A percentile compares a stretch with the other conserved stretches of the same genome.
These are phyloP conservation scores for Elaeis guineensis DNA, from an alignment of 176 grass and related monocot genomes.

Conservation along the genomic window DNA sequence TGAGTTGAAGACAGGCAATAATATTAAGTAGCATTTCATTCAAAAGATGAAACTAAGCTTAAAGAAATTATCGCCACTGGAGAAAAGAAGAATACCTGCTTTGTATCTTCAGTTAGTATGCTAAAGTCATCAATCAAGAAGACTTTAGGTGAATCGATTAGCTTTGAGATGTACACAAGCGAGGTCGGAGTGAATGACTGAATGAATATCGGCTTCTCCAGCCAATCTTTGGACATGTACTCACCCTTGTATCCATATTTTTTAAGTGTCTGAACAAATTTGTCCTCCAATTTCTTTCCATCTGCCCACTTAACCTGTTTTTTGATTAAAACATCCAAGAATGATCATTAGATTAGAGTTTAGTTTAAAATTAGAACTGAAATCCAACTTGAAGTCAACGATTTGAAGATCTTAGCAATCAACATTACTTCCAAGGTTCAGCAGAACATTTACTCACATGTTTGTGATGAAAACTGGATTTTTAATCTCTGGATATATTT, in stretches of 20 bases:
- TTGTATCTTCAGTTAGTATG: conserved; percentile 42
- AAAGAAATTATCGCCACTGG: too few relatives aligned
- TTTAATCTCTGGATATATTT: conserved; percentile 56
- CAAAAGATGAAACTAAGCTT: too few relatives aligned
- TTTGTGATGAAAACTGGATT: conserved; percentile 44
- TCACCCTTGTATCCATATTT: conserved; percentile 41
- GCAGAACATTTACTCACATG: neutral
- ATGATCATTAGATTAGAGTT: too few relatives aligned
- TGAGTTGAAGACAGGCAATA: too few relatives aligned
- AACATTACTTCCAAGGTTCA: too few relatives aligned
- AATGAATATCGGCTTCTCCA: conserved; percentile 25
- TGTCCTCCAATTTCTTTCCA: conserved; percentile 50
- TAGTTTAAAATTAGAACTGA: too few relatives aligned
- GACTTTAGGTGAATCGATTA: conserved; percentile 33
- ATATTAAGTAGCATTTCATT: too few relatives aligned
- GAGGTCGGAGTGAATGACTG: conserved; percentile 43
- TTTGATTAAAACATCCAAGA: too few relatives aligned
- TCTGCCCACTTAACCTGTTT: conserved; percentile 34
- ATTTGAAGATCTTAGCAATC: too few relatives aligned
- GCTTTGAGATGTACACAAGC: conserved; percentile 26
- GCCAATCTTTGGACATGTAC: conserved; percentile 32
- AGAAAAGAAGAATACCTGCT: conserved; percentile 11
- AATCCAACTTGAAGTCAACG: too few relatives aligned
- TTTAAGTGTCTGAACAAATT: conserved; percentile 36
- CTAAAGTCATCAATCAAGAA: conserved; percentile 42